phyloP scores from a whole-genome alignment of 164 flowering plant species.

The Houttuynia cordata region DNA sequence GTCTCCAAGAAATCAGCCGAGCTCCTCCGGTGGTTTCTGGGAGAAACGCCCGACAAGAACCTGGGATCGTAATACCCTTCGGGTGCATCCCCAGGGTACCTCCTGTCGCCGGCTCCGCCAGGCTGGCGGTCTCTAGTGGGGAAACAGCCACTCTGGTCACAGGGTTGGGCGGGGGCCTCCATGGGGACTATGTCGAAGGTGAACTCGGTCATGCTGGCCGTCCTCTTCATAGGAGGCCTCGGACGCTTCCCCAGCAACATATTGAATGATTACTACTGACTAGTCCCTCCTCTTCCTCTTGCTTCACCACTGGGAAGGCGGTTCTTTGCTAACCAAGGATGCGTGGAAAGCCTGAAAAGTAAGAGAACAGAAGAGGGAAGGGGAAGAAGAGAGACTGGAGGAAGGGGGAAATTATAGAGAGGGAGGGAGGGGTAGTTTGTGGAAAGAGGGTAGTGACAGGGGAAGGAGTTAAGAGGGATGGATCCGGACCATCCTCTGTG shows the following conservation, averaged over 20 bases:
- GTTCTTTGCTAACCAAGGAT: background rate
- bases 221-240: slow-evolving; percentile 46
- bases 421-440: slow-evolving; percentile 10
- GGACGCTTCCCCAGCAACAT: slow-evolving; percentile 64
- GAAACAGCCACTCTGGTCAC: slow-evolving; percentile 8
- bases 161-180: slow-evolving; percentile 3
- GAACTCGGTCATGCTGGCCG: slow-evolving; percentile 60
- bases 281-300: too few species aligned
- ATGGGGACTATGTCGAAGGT: slow-evolving; percentile 26
- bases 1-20: slow-evolving; percentile 31
- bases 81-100: background rate
- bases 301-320: background rate
- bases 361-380: too few species aligned
- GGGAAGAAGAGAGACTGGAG: background rate
- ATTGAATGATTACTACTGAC: too few species aligned
- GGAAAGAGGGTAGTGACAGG: slow-evolving; percentile 8
- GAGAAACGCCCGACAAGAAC: slow-evolving; percentile 16
- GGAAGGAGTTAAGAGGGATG: slow-evolving; percentile 9
- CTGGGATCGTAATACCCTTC: slow-evolving; percentile 15
- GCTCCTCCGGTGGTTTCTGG: slow-evolving; percentile 21
- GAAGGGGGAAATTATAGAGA: slow-evolving; percentile 1
- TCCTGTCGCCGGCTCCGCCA: background rate
- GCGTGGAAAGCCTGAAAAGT: background rate
- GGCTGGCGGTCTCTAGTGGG: background rate
- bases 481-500: slow-evolving; percentile 27